Base-by-base conservation (phyloP, 1,284 basidiomycete species). In the Apiotrichum mycotoxinovorans region DNA sequence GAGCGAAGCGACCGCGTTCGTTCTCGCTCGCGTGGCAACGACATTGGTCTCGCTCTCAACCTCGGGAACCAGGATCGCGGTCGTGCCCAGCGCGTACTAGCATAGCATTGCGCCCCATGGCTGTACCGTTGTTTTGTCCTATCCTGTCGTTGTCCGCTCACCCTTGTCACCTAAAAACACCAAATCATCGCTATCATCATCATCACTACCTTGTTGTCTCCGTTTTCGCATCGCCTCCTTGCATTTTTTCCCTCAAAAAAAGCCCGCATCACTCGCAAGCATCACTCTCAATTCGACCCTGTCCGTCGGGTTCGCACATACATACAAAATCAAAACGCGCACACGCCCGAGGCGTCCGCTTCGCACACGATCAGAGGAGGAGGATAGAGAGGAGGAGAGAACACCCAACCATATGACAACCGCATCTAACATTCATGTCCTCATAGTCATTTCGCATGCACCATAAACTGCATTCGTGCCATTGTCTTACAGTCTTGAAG, bases 41-140 rank as follows among this genome's bases (percentile, higher is more conserved):
- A 53, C 45, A 53, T 44, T 20, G 54, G 38, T 9, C 59, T 56
- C 23, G 50, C 55, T 8, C 46, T 60, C 42, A 54, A 56, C 56
- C 58, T 37, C 50, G 54, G 27, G 23, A 30, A 44, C 33, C n/a
- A 40, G 20, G 20, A 50, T 7, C 55, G 55, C 20, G 56, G 48
- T 15, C 53, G 57, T 17, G 41, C 49, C 27, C 45, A 41, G 17
- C 60, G 62, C 11, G 51, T 56, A 8, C 42, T 35, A 26, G 56
- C 41, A 3, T 57, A 52, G 20, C 2, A 30, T 18, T 17, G 37
- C n/a, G n/a, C n/a, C n/a, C n/a, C n/a, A n/a, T n/a, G n/a, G n/a
- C 37, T 38, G 12, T 15, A 26, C 27, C 37, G 9, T 26, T 4
- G 22, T 7, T 22, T 22, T n/a, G 4, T 18, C n/a, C n/a, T n/a